phyloP scores from a whole-genome alignment of 768 basidiomycete species.

The Lentinus brumalis region DNA sequence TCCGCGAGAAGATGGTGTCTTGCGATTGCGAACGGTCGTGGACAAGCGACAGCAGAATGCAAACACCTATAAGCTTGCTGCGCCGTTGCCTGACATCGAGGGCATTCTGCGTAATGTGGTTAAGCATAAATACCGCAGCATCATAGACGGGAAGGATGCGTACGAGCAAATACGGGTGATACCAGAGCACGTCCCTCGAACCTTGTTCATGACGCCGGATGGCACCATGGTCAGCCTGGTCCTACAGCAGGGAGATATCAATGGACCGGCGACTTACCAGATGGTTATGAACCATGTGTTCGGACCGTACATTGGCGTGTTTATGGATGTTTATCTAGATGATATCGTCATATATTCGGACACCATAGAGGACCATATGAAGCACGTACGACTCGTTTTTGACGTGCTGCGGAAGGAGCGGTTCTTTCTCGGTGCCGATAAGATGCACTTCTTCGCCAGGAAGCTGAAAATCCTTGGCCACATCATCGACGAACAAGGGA shows the following conservation, averaged over 20 bases:
- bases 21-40: slow-evolving; percentile 10
- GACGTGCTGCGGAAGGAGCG: slow-evolving; percentile 13
- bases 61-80: slow-evolving; percentile 27
- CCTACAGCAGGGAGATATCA: slow-evolving; percentile 36
- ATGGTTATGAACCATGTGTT: slow-evolving; percentile 32
- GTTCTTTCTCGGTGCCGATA: slow-evolving; percentile 25
- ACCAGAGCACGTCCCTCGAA: slow-evolving; percentile 22
- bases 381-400: slow-evolving; percentile 21
- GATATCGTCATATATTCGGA: slow-evolving; percentile 36
- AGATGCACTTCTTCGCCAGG: slow-evolving; percentile 26
- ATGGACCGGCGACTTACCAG: slow-evolving; percentile 34
- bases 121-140: slow-evolving; percentile 10
- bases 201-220: slow-evolving; percentile 30
- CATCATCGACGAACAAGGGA: slow-evolving; percentile 39
- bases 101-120: slow-evolving; percentile 23
- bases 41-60: slow-evolving; percentile 23
- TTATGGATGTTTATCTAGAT: slow-evolving; percentile 36
- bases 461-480: slow-evolving; percentile 33
- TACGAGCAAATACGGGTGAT: slow-evolving; percentile 33
- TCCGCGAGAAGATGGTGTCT: slow-evolving; percentile 4
- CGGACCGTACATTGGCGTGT: slow-evolving; percentile 28
- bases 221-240: slow-evolving; percentile 34
- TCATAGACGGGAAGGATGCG: slow-evolving; percentile 31
- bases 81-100: slow-evolving; percentile 31
- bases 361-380: slow-evolving; percentile 28